phyloP scores from a whole-genome alignment of 805 yeast genomes.

The Candida boidinii region DNA sequence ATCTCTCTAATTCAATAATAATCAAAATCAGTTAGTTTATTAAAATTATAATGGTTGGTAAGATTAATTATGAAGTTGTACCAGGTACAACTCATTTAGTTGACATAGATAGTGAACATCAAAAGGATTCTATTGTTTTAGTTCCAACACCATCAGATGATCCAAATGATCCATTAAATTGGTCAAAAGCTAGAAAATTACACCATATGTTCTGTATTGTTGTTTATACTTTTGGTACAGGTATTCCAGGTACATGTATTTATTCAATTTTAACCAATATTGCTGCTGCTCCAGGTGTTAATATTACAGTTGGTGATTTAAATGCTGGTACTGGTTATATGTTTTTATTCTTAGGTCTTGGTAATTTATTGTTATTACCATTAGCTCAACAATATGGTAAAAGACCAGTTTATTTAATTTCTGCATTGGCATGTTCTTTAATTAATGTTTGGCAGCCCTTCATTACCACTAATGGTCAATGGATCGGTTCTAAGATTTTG shows the following conservation, averaged over 20 bases:
- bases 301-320: constrained; percentile 22
- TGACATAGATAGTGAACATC: constrained; percentile 24
- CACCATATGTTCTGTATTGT: constrained; percentile 35
- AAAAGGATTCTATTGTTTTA: constrained; percentile 33
- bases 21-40: no score
- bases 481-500: constrained; percentile 23
- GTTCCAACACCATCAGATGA: constrained; percentile 62
- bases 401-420: constrained; percentile 26
- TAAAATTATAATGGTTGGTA: neutral
- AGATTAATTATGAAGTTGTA: constrained; percentile 26
- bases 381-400: constrained; percentile 30
- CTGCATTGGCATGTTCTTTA: constrained; percentile 20
- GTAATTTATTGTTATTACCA: constrained; percentile 29
- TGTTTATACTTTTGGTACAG: constrained; percentile 25
- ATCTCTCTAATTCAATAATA: no score
- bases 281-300: constrained; percentile 7
- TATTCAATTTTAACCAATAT: constrained; percentile 19
- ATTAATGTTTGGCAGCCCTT: constrained; percentile 27
- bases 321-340: constrained; percentile 30
- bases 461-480: constrained; percentile 20
- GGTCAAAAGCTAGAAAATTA: constrained; percentile 43
- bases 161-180: constrained; percentile 64
- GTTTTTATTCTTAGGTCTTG: constrained; percentile 32
- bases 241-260: constrained; percentile 18
- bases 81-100: constrained; percentile 48